Evolutionary conservation across 805 yeast species (phyloP).

Genomic region (Metschnikowia rubicola): DNA sequence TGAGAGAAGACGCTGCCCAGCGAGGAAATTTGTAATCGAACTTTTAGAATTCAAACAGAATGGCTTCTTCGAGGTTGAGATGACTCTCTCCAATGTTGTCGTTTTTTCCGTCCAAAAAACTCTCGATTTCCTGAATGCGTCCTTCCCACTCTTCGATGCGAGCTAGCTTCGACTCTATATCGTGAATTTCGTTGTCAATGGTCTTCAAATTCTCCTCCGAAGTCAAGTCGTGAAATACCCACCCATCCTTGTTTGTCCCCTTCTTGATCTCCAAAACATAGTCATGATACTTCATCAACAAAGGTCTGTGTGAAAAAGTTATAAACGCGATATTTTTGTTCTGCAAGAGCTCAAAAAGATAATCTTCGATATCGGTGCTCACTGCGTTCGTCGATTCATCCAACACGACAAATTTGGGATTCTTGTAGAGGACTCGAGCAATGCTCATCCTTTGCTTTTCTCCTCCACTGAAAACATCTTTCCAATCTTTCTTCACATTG

Average conservation of each 20-base stretch:
- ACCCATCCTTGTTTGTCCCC: conserved; percentile 36
- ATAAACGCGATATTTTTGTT: conserved; percentile 69
- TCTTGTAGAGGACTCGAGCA: conserved; percentile 78
- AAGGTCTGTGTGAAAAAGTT: conserved; percentile 80
- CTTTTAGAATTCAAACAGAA: conserved; percentile 11
- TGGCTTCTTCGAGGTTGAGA: conserved; percentile 7
- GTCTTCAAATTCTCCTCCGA: conserved; percentile 63
- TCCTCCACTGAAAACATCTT: conserved; percentile 92
- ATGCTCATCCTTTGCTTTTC: conserved; percentile 88
- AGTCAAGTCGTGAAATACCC: conserved; percentile 56
- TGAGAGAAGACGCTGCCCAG: background rate
- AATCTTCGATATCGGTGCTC: conserved; percentile 84
- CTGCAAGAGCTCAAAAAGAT: conserved; percentile 71
- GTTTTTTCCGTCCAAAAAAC: conserved; percentile 42
- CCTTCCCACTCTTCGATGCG: conserved; percentile 56
- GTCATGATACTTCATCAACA: conserved; percentile 81
- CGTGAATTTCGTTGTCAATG: conserved; percentile 72
- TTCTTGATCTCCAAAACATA: conserved; percentile 65
- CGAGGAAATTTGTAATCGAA: background rate
- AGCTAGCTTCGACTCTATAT: conserved; percentile 56
- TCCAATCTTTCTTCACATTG: conserved; percentile 69
- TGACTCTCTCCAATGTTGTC: conserved; percentile 16
- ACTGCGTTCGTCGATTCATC: conserved; percentile 97
- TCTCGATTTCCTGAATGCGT: conserved; percentile 57
- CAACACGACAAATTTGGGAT: conserved; percentile 75